Percentiles rank a stretch among this genome's conserved stretches.
Conservation (phyloP, 1,284 basidiomycete genomes). For the Pisolithus thermaeus region DNA sequence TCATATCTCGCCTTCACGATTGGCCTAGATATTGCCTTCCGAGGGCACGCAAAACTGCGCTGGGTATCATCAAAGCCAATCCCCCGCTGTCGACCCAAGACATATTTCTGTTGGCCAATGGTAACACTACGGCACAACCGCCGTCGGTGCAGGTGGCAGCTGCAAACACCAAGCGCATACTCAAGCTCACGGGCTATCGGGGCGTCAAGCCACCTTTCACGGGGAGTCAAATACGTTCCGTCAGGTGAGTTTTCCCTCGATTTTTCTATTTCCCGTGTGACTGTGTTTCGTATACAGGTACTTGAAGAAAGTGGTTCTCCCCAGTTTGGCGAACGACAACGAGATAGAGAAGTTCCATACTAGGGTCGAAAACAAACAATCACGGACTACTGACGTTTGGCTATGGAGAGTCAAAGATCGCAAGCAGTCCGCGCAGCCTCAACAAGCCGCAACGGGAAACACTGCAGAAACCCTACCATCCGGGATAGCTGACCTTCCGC, state of each 20-base stretch:
- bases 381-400: constrained; percentile 30
- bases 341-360: constrained; percentile 39
- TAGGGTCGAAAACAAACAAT: constrained; percentile 21
- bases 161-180: background rate
- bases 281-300: constrained; percentile 35
- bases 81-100: constrained; percentile 24
- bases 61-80: constrained; percentile 16
- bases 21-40: constrained; percentile 23
- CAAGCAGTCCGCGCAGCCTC: background rate
- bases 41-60: constrained; percentile 18
- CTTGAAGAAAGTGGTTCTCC: constrained; percentile 50
- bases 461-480: background rate
- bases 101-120: constrained; percentile 20
- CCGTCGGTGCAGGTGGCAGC: background rate
- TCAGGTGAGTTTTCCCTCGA: constrained; percentile 34
- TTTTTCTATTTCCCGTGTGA: background rate
- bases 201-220: constrained; percentile 31
- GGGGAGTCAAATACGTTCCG: constrained; percentile 45
- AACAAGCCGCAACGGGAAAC: background rate
- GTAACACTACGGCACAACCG: background rate
- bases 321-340: constrained; percentile 36
- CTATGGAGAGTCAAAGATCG: constrained; percentile 31
- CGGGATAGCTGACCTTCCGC: constrained; percentile 15
- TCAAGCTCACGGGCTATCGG: background rate
- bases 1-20: constrained; percentile 10